Evolutionary conservation across 352 stramenopile species (phyloP), one percentile per base, ranked within the genome.

Genomic region (Phytopythium helicoides): DNA sequence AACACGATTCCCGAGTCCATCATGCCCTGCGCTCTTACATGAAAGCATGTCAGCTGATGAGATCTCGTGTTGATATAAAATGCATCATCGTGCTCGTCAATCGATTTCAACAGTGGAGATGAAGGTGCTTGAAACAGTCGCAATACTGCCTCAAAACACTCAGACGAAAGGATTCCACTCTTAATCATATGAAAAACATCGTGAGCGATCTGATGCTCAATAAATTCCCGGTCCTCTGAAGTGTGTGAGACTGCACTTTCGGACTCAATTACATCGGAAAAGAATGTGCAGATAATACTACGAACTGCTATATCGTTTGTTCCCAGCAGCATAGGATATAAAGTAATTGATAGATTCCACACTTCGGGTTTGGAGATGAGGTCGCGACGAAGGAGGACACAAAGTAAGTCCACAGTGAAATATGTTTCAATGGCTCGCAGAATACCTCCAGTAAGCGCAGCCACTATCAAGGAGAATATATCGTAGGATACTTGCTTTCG

Each of bases 1-100:
- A 92, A 50, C 1, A 92, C 76, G 16, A 92, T 62, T 0, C 71
- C 79, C 10, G 77, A 55, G 34, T 92, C 82, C 25, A 90, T 54
- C 1, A 90, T 46, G 3, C 82, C 79, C 36, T 89, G 79, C 0
- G 77, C 75, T 51, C 79, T 60, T 7, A 89, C 81, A 46, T 85
- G 84, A 50, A 86, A 88, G 52, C 76, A 88, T 11, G 76, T 71
- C 6, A 89, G 50, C 45, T 81, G 74, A 25, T 87, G 72, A n/a
- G 52, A 62, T 11, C 6, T 55, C 16, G 46, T 55, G 0, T 35
- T 2, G 1, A 58, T 50, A 12, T 31, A 26, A 0, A 35, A 11
- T 1, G 69, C 36, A 23, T 60, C 33, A 2, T 48, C 39, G n/a
- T 73, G 58, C 25, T 25, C 22, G 21, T 68, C 52, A 12, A 10